Conservation (phyloP, 345 rosid species). For the Corchorus capsularis region DNA sequence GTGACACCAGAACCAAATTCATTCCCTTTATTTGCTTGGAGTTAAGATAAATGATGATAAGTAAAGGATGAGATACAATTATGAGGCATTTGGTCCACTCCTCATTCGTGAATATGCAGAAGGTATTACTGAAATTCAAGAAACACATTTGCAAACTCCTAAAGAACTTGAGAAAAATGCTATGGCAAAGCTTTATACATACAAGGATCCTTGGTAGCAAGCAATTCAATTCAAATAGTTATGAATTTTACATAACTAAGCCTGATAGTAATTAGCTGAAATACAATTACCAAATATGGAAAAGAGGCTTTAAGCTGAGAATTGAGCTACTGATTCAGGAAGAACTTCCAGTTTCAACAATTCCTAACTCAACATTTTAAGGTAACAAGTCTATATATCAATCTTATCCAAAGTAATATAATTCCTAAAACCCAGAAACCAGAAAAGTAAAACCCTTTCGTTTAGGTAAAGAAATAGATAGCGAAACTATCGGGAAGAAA, state of each 20-base stretch:
- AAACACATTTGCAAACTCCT: not conserved
- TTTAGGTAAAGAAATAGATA: not conserved
- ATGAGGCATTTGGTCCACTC: no score
- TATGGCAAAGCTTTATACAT: not conserved
- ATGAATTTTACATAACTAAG: not conserved
- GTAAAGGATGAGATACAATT: no score
- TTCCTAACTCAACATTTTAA: not conserved
- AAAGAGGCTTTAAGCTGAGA: not conserved
- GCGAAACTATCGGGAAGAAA: not conserved
- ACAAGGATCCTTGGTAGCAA: not conserved
- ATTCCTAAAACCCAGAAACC: not conserved
- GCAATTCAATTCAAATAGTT: not conserved
- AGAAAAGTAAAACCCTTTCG: not conserved
- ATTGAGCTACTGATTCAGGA: not conserved
- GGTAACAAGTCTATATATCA: no score
- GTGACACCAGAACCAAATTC: no score
- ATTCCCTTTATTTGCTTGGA: no score
- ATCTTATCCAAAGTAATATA: not conserved
- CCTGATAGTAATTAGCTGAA: not conserved
- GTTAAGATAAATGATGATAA: no score
- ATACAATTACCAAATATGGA: not conserved
- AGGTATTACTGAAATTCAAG: no score
- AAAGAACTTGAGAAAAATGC: not conserved
- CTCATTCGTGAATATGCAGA: not conserved
- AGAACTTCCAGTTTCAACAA: not conserved